Evolutionary conservation across 179 eudicot genomes (phyloP), one percentile per base, ranked within the genome.

Genomic region (Silene coronaria): DNA sequence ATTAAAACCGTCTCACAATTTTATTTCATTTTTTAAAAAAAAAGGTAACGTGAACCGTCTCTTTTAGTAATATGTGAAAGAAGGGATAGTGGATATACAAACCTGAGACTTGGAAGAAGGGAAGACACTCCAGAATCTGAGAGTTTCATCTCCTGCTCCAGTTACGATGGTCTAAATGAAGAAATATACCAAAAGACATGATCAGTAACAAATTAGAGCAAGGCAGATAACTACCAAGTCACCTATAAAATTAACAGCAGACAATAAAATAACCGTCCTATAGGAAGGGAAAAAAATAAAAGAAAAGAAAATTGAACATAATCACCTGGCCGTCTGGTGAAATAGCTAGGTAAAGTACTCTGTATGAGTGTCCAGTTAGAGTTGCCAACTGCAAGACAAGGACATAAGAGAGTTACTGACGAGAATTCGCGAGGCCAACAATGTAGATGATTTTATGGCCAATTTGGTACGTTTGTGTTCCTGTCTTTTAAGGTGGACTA

Each of bases 71-170:
- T 42, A 42, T 42, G 14, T 11, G 14, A 42, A 42, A 42, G 48
- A 42, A 42, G 48, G 14, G 48, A 42, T 42, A 11, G 48, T 42
- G 48, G 22, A 16, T 32, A 17, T 38, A 42, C 58, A 13, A 42
- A 69, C 74, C 91, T 90, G 96, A 82, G 96, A 90, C 78, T 92
- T 94, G 16, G 96, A 91, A 67, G 97, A 92, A 76, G 98, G 98
- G 81, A 94, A 94, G 60, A 92, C 95, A 73, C 89, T 92, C 98
- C 98, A 94, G 82, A 94, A 94, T 82, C 97, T 79, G 24, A 94
- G 96, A 21, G 98, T 94, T 84, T 94, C 98, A 77, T 94, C 98
- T 80, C 98, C 98, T 26, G 98, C 98, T 76, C 98, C 98, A 7
- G 98, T 94, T 42, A 92, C 98, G 76, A 94, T 92, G 59, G 97